Percentiles rank a stretch among this genome's conserved stretches.
These are phyloP conservation scores for Hamigera avellanea DNA, from an alignment of 495 filamentous ascomycete species.

Conservation along the genomic window DNA sequence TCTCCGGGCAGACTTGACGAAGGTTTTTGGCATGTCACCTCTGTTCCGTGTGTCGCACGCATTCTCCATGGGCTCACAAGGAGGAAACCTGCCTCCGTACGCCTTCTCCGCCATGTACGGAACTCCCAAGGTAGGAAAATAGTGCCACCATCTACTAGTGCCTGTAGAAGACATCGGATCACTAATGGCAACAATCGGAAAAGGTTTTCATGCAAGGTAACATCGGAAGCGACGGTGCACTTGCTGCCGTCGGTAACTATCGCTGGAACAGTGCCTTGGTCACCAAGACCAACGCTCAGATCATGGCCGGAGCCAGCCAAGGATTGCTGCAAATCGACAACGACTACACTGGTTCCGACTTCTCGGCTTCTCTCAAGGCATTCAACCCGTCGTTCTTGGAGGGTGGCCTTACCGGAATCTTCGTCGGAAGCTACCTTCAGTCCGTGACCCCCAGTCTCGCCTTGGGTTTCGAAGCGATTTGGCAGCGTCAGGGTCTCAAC, in stretches of 20 bases:
- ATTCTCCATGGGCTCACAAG: conserved; percentile 81
- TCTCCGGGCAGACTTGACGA: conserved; percentile 88
- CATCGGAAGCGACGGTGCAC: conserved; percentile 76
- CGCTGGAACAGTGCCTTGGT: conserved; percentile 66
- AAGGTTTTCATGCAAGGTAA: conserved; percentile 94
- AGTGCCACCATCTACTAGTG: too few relatives aligned
- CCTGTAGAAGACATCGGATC: too few relatives aligned
- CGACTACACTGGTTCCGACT: conserved; percentile 88
- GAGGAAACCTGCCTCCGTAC: conserved; percentile 76
- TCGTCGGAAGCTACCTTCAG: conserved; percentile 90
- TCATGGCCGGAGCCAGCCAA: conserved; percentile 51
- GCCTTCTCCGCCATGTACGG: conserved; percentile 89
- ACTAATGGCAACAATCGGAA: conserved; percentile 3
- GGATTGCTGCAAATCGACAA: conserved; percentile 84
- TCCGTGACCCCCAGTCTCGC: conserved; percentile 79
- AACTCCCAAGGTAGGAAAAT: conserved; percentile 65
- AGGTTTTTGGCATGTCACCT: conserved; percentile 83
- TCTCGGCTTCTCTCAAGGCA: conserved; percentile 79
- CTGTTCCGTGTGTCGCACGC: conserved; percentile 96
- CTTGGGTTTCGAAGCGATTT: conserved; percentile 84
- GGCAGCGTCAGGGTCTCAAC: conserved; percentile 71
- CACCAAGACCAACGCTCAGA: conserved; percentile 75
- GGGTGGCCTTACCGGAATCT: conserved; percentile 85
- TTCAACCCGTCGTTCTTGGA: conserved; percentile 90
- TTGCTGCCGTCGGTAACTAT: conserved; percentile 80